phyloP scores from a whole-genome alignment of 2,329 filamentous ascomycete species.

The Neopestalotiopsis clavispora region DNA sequence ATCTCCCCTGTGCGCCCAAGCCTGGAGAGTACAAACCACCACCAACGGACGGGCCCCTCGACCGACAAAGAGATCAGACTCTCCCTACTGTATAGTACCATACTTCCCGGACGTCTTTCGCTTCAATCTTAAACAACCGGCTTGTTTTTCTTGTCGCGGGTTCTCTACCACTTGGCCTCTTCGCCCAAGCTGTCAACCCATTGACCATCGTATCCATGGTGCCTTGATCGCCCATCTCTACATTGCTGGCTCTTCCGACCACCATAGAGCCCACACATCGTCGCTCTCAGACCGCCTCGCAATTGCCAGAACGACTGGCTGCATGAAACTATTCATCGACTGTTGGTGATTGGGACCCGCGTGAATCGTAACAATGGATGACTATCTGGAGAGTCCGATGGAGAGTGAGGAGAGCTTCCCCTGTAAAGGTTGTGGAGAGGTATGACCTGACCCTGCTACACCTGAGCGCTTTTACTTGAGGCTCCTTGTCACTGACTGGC shows the following conservation, averaged over 20 bases:
- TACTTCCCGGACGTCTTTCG: background rate
- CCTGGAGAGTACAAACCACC: background rate
- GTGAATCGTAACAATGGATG: conserved; percentile 53
- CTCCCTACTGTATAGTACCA: background rate
- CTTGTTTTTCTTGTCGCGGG: conserved; percentile 7
- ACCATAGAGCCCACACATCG: background rate
- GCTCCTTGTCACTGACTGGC: conserved; percentile 27
- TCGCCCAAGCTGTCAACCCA: background rate
- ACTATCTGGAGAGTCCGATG: conserved; percentile 68
- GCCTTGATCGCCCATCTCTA: background rate
- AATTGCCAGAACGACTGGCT: background rate
- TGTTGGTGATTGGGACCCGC: background rate
- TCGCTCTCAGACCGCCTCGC: background rate
- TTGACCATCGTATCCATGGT: conserved; percentile 9
- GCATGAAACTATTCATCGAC: background rate
- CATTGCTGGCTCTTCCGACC: conserved; percentile 5
- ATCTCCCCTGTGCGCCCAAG: background rate
- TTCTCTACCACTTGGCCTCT: background rate
- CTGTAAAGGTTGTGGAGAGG: conserved; percentile 93
- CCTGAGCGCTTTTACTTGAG: conserved; percentile 21
- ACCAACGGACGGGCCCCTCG: background rate
- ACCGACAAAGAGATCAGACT: background rate
- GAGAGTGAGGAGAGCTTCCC: conserved; percentile 85
- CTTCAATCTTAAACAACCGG: conserved; percentile 2
- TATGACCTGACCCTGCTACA: conserved; percentile 47